Conservation (phyloP, 1,284 basidiomycete genomes). For the Pascua sp. region DNA sequence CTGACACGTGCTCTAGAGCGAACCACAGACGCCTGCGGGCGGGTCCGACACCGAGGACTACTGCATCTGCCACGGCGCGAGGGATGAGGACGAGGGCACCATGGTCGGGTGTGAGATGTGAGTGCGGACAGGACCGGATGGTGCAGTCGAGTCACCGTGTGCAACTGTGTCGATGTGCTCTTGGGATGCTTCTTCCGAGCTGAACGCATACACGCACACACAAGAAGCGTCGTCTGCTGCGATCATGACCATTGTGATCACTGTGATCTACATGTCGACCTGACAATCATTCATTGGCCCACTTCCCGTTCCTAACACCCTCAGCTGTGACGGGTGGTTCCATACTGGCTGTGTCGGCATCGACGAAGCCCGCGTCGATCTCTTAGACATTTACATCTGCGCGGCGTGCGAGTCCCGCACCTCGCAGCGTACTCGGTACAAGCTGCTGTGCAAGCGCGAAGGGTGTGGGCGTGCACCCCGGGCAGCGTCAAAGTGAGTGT, state of each 20-base stretch:
- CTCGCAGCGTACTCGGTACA: slow-evolving; percentile 30
- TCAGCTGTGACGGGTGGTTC: slow-evolving; percentile 47
- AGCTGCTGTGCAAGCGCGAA: slow-evolving; percentile 36
- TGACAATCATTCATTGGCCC: no score
- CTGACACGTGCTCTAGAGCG: slow-evolving; percentile 19
- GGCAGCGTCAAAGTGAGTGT: slow-evolving; percentile 36
- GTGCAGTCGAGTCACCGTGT: neutral
- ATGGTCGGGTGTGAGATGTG: slow-evolving; percentile 45
- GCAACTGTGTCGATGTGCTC: no score
- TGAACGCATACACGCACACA: no score
- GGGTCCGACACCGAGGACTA: slow-evolving; percentile 27
- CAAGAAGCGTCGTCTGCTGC: no score
- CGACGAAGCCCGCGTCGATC: slow-evolving; percentile 32
- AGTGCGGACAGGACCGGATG: neutral
- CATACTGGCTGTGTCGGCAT: slow-evolving; percentile 41
- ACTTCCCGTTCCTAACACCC: neutral
- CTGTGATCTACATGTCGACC: no score
- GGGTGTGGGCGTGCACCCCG: slow-evolving; percentile 34
- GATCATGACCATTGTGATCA: no score
- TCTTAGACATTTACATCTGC: slow-evolving; percentile 45
- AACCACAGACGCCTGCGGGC: slow-evolving; percentile 2
- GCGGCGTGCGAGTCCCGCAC: slow-evolving; percentile 39
- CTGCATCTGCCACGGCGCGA: slow-evolving; percentile 41
- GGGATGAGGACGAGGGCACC: slow-evolving; percentile 38
- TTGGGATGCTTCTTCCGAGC: no score